Percentiles rank a stretch among this genome's conserved stretches.
Conservation (phyloP, 139 green algal species). For the Chlorella sp. region DNA sequence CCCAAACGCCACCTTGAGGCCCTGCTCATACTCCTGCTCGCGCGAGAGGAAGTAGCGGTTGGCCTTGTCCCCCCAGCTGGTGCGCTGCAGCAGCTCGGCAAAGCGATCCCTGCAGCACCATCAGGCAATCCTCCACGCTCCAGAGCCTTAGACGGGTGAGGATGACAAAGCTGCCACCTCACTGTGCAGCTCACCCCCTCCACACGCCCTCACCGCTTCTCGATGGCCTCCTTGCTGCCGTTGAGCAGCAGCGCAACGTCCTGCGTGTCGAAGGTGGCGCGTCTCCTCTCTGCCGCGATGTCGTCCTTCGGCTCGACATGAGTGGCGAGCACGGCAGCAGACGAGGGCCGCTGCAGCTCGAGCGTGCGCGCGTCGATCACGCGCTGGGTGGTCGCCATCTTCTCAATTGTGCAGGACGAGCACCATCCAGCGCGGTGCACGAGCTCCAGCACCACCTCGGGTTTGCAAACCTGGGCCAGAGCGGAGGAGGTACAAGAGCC, state of each 20-base stretch:
- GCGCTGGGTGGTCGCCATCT: too few species aligned
- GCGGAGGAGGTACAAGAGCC: too few species aligned
- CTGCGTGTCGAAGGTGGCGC: slow-evolving; percentile 57
- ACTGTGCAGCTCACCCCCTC: not conserved
- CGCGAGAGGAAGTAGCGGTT: slow-evolving; percentile 65
- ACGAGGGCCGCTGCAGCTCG: slow-evolving; percentile 21
- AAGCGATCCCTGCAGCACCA: too few species aligned
- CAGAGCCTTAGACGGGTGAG: too few species aligned
- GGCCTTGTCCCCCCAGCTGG: slow-evolving; percentile 72
- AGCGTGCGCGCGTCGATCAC: slow-evolving; percentile 16
- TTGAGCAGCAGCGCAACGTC: slow-evolving; percentile 62
- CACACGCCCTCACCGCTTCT: slow-evolving; percentile 62
- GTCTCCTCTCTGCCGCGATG: slow-evolving; percentile 46
- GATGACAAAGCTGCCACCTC: too few species aligned
- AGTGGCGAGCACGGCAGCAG: slow-evolving; percentile 13
- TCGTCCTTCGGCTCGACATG: slow-evolving; percentile 32
- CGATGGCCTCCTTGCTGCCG: slow-evolving; percentile 60
- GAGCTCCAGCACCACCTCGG: too few species aligned
- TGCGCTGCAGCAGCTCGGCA: slow-evolving; percentile 44
- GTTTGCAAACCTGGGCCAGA: too few species aligned
- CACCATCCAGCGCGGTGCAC: too few species aligned
- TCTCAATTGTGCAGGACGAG: too few species aligned
- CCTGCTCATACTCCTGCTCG: slow-evolving; percentile 77
- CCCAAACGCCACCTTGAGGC: slow-evolving; percentile 58
- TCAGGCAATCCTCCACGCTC: too few species aligned